Evolutionary conservation across 306 rosid species (phyloP).

Genomic region (Cucumis cinereus): DNA sequence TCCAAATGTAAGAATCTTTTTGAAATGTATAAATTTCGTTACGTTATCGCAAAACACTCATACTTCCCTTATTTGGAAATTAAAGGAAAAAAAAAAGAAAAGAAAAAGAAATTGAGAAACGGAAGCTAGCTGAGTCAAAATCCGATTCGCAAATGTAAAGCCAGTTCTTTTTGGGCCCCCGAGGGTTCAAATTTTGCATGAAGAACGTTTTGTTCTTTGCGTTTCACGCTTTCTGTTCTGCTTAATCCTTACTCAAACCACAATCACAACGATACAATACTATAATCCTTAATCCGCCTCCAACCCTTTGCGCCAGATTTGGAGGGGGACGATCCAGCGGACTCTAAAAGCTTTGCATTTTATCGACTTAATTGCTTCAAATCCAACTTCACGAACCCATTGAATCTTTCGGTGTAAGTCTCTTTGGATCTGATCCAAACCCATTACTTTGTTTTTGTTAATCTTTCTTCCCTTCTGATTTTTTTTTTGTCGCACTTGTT

Average conservation of each 20-base stretch:
- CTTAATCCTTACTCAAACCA: constrained; percentile 23
- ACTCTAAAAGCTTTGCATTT: constrained; percentile 31
- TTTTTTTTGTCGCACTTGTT: neutral
- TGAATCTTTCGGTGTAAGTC: constrained; percentile 5
- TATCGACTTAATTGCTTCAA: constrained; percentile 1
- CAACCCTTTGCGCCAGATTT: constrained; percentile 23
- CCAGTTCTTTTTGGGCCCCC: neutral
- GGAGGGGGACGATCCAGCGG: constrained; percentile 34
- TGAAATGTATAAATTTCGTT: neutral
- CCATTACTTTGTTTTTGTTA: neutral
- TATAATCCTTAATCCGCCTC: neutral
- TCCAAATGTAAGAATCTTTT: too few relatives aligned
- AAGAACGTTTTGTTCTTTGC: neutral
- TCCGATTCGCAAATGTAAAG: neutral
- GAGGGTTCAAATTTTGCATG: neutral
- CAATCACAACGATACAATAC: neutral
- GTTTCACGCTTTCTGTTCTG: constrained; percentile 10
- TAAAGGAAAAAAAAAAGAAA: neutral
- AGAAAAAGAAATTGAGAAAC: neutral
- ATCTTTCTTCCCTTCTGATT: neutral
- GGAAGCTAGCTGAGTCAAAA: neutral
- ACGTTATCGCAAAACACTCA: neutral
- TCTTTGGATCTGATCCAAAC: constrained; percentile 26
- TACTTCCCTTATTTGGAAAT: neutral
- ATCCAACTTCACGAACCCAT: constrained; percentile 1